Conservation (phyloP, 2,329 filamentous ascomycete species). For the Stagonosporopsis tanaceti region DNA sequence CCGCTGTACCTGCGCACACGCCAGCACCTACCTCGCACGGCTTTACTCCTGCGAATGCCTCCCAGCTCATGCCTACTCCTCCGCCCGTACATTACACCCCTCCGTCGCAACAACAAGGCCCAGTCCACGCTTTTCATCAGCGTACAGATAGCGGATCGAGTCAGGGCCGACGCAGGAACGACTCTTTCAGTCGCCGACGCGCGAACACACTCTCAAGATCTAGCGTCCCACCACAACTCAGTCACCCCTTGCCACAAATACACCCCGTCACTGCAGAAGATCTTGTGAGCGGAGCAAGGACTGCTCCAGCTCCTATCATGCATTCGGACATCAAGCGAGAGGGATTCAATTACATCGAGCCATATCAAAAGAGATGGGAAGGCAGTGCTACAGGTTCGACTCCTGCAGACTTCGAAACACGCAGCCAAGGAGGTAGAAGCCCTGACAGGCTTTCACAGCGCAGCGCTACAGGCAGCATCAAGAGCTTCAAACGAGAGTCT, state of each 20-base stretch:
- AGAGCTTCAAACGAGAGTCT: conserved; percentile 45
- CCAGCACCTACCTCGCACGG: conserved; percentile 39
- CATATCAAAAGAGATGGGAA: conserved; percentile 44
- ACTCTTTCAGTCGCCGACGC: conserved; percentile 46
- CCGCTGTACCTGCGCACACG: conserved; percentile 33
- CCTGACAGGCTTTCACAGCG: conserved; percentile 46
- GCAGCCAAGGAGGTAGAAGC: conserved; percentile 40
- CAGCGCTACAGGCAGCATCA: conserved; percentile 45
- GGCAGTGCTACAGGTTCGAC: conserved; percentile 34
- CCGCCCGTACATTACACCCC: conserved; percentile 31
- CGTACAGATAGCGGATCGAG: conserved; percentile 45
- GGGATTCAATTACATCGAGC: conserved; percentile 38
- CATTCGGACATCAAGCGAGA: conserved; percentile 42
- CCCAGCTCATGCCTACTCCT: conserved; percentile 44
- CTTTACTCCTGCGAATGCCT: conserved; percentile 52
- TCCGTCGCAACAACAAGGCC: conserved; percentile 34
- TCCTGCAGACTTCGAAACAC: conserved; percentile 34
- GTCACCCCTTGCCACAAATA: conserved; percentile 43
- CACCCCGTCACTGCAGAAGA: conserved; percentile 45
- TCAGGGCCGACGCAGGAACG: conserved; percentile 41
- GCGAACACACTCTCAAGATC: conserved; percentile 40
- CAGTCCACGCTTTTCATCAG: conserved; percentile 44
- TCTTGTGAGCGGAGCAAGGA: conserved; percentile 46
- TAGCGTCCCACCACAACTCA: conserved; percentile 48
- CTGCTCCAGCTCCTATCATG: conserved; percentile 42